These are phyloP conservation scores for Fusarium buxicola DNA, from an alignment of 2,329 filamentous ascomycete species.

Conservation along the genomic window DNA sequence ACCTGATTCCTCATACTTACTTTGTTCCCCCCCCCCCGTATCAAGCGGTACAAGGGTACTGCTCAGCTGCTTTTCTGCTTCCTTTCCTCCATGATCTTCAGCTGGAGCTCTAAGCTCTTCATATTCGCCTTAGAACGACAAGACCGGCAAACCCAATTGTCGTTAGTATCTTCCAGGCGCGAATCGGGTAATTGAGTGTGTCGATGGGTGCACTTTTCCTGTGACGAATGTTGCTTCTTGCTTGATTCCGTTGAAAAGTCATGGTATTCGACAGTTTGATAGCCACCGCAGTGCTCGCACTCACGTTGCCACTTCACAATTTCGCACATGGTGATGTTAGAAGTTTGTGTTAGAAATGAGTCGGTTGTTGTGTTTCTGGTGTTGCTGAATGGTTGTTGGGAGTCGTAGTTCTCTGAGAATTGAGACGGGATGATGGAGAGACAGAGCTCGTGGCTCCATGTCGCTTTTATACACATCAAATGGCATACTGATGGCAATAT, in stretches of 20 bases:
- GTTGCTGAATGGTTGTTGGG: neutral
- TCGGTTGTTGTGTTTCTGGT: neutral
- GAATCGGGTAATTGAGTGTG: neutral
- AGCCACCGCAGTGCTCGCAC: conserved; percentile 6
- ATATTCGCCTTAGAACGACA: conserved; percentile 9
- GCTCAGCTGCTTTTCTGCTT: neutral
- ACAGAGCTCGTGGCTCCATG: neutral
- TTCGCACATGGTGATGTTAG: conserved; percentile 4
- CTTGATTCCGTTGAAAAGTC: neutral
- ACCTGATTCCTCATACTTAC: neutral
- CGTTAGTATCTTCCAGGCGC: conserved; percentile 4
- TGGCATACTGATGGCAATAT: neutral
- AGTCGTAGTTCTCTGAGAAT: neutral
- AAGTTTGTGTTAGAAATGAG: neutral
- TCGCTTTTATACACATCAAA: neutral
- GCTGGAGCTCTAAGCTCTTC: conserved; percentile 4
- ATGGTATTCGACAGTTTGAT: conserved; percentile 1
- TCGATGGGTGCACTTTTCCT: neutral
- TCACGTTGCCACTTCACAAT: conserved; percentile 12
- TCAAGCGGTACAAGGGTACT: neutral
- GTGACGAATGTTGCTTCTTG: neutral
- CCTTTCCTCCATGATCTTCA: neutral
- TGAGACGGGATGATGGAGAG: neutral
- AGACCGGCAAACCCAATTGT: conserved; percentile 13
- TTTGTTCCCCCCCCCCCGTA: too few relatives aligned